Evolutionary conservation across 371 early-diverging fungal species (phyloP).

Genomic region (Apophysomyces ossiformis): DNA sequence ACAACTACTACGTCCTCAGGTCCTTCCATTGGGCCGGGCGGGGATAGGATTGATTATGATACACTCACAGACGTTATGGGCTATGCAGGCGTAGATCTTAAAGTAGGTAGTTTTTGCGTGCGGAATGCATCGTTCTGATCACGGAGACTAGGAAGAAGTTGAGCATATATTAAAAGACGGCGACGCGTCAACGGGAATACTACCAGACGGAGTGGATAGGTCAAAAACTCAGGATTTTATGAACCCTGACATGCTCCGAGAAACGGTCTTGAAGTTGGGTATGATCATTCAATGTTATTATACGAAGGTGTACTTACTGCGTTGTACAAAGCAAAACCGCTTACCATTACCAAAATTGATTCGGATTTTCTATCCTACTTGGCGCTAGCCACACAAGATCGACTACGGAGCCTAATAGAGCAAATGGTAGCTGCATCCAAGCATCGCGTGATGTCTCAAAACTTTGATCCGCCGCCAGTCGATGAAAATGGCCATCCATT

Average conservation of each 20-base stretch:
- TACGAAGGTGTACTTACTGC: not conserved
- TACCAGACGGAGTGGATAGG: constrained; percentile 40
- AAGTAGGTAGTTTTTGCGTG: constrained; percentile 18
- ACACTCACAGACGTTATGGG: constrained; percentile 84
- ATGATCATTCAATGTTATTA: not conserved
- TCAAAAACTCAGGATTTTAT: constrained; percentile 59
- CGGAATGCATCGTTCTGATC: constrained; percentile 23
- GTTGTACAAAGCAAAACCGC: constrained; percentile 32
- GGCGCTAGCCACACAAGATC: constrained; percentile 73
- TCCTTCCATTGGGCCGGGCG: constrained; percentile 24
- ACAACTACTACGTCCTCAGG: constrained; percentile 23
- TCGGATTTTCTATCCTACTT: constrained; percentile 70
- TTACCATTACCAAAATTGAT: constrained; percentile 55
- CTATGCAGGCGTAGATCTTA: constrained; percentile 86
- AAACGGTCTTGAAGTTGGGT: constrained; percentile 47
- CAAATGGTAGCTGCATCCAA: constrained; percentile 72
- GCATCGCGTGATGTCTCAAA: constrained; percentile 64
- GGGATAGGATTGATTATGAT: constrained; percentile 61
- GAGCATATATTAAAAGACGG: constrained; percentile 55
- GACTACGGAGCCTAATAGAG: constrained; percentile 67
- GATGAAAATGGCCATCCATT: constrained; percentile 63
- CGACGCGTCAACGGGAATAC: constrained; percentile 22
- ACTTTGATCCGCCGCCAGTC: constrained; percentile 67
- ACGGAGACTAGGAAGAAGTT: constrained; percentile 54
- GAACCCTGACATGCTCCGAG: constrained; percentile 48